Conservation (phyloP, 2,329 filamentous ascomycete species). For the Claviceps lovelessii region DNA sequence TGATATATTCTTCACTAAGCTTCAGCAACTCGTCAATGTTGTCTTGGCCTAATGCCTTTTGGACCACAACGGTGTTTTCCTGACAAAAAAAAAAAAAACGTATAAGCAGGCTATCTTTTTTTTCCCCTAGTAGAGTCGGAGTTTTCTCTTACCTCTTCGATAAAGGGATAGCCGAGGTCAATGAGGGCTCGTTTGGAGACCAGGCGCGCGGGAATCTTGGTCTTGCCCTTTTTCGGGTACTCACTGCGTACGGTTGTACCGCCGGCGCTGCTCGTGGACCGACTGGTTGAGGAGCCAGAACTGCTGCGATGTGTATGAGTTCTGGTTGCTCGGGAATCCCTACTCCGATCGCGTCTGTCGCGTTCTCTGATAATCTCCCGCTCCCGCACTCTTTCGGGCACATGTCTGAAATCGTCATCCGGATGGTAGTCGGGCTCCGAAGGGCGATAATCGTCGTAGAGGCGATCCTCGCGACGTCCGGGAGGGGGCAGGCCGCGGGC, state of each 20-base stretch:
- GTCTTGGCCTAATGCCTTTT: slow-evolving; percentile 72
- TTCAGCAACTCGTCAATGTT: slow-evolving; percentile 85
- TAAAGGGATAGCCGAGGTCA: slow-evolving; percentile 73
- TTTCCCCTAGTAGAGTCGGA: slow-evolving; percentile 5
- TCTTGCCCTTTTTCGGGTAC: slow-evolving; percentile 77
- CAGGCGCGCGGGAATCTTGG: slow-evolving; percentile 66
- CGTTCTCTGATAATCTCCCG: slow-evolving; percentile 40
- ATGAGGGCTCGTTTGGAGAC: slow-evolving; percentile 69
- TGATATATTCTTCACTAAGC: slow-evolving; percentile 63
- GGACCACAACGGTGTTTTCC: slow-evolving; percentile 69
- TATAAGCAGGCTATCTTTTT: not conserved
- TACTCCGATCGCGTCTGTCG: slow-evolving; percentile 28
- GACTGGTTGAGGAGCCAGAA: slow-evolving; percentile 31
- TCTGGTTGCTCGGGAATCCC: slow-evolving; percentile 25
- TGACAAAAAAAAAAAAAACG: slow-evolving; percentile 18
- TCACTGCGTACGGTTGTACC: slow-evolving; percentile 41
- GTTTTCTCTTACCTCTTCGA: slow-evolving; percentile 53
- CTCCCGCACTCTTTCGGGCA: slow-evolving; percentile 45
- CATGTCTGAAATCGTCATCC: slow-evolving; percentile 56
- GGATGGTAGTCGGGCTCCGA: slow-evolving; percentile 54
- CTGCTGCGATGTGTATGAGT: slow-evolving; percentile 26
- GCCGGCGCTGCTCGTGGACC: slow-evolving; percentile 31
- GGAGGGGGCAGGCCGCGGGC: slow-evolving; percentile 46
- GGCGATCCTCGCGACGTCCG: slow-evolving; percentile 37
- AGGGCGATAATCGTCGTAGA: slow-evolving; percentile 52